Percentiles rank a stretch among this genome's conserved stretches.
phyloP scores from a whole-genome alignment of 495 filamentous ascomycete species.

The Cercophora samala region DNA sequence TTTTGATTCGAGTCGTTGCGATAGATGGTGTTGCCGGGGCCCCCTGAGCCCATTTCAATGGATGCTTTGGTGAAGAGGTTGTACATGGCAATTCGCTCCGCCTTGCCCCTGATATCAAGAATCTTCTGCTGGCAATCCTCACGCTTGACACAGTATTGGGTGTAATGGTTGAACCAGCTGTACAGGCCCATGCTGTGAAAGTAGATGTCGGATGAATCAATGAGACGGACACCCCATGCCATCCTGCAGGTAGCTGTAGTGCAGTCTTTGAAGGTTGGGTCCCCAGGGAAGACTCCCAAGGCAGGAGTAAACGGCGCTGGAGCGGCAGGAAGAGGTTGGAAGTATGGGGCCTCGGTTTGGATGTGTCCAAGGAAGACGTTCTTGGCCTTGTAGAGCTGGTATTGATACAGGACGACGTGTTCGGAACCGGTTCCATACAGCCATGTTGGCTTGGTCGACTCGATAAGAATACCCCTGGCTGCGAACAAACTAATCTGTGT shows the following conservation, averaged over 20 bases:
- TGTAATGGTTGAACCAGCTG: constrained; percentile 45
- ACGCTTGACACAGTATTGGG: constrained; percentile 64
- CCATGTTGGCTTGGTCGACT: constrained; percentile 52
- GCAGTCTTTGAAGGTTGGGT: constrained; percentile 14
- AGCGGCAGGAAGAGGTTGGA: constrained; percentile 72
- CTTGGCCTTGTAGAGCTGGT: constrained; percentile 67
- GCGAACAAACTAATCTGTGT: constrained; percentile 56
- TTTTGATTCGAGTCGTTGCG: too few species aligned
- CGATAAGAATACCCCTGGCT: constrained; percentile 73
- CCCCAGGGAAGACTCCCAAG: constrained; percentile 19
- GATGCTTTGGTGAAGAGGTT: too few species aligned
- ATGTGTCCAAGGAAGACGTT: constrained; percentile 76
- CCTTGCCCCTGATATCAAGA: too few species aligned
- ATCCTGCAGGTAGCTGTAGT: constrained; percentile 20
- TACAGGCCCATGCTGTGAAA: constrained; percentile 28
- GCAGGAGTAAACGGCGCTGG: constrained; percentile 54
- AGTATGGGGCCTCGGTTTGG: constrained; percentile 87
- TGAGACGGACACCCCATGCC: constrained; percentile 29
- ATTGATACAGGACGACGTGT: constrained; percentile 78
- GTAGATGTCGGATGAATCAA: constrained; percentile 20
- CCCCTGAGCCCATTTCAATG: too few species aligned
- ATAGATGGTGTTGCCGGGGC: too few species aligned
- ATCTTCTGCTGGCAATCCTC: constrained; percentile 79
- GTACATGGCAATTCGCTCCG: too few species aligned
- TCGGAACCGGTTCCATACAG: constrained; percentile 43